Percentiles rank a stretch among this genome's conserved stretches.
Conservation (phyloP, 441 rosid species). For the Erodium texanum region DNA sequence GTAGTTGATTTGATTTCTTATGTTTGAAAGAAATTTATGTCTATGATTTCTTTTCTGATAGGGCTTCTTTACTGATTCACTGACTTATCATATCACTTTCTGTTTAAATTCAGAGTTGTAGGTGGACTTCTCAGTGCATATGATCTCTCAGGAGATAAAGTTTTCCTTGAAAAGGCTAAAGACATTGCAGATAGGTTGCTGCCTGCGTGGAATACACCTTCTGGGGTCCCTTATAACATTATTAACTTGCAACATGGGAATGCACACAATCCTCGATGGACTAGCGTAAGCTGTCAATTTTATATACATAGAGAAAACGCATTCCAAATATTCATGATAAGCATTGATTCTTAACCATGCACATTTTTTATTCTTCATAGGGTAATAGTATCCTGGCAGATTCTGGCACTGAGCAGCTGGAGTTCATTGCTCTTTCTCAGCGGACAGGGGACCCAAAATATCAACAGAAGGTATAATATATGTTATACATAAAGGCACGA, state of each 20-base stretch:
- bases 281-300: constrained; percentile 58
- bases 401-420: constrained; percentile 96
- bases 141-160: constrained; percentile 82
- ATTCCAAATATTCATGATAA: not conserved
- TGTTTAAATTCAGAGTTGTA: constrained; percentile 61
- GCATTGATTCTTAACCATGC: not conserved
- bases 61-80: constrained; percentile 6
- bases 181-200: constrained; percentile 93
- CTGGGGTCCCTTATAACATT: constrained; percentile 84
- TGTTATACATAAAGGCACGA: not conserved
- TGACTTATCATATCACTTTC: constrained; percentile 14
- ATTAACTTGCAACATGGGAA: constrained; percentile 78
- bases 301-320: not conserved
- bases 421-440: constrained; percentile 96
- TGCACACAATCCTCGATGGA: constrained; percentile 84
- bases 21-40: constrained; percentile 8
- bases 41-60: constrained; percentile 4
- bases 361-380: constrained; percentile 30
- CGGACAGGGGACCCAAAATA: constrained; percentile 96
- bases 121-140: constrained; percentile 97
- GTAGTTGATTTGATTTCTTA: constrained; percentile 21
- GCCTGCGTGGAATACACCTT: constrained; percentile 81
- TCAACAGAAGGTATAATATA: constrained; percentile 63
- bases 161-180: constrained; percentile 85
- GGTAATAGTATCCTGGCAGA: constrained; percentile 94